A percentile compares a stretch with the other conserved stretches of the same genome.
Evolutionary conservation across 805 yeast genomes (phyloP).

Genomic region (Ogataea pilisensis): DNA sequence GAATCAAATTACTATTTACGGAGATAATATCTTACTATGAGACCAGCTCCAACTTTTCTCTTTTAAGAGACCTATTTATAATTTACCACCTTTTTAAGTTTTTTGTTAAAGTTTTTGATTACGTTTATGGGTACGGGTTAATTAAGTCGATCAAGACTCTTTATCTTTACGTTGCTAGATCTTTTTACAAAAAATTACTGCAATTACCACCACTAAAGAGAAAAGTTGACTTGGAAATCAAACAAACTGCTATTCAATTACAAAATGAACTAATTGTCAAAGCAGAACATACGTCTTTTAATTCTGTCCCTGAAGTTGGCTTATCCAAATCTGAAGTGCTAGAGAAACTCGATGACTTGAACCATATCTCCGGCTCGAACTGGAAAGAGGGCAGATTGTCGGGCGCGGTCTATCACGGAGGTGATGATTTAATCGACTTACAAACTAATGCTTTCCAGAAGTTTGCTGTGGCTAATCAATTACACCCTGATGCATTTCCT

Average conservation of each 20-base stretch:
- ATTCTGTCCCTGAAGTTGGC: slow-evolving; percentile 57
- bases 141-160: slow-evolving; percentile 6
- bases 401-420: slow-evolving; percentile 98
- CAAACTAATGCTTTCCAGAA: slow-evolving; percentile 74
- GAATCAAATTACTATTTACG: neutral
- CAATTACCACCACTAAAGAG: slow-evolving; percentile 36
- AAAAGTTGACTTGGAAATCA: slow-evolving; percentile 60
- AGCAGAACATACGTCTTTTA: slow-evolving; percentile 40
- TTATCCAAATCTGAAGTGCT: slow-evolving; percentile 43
- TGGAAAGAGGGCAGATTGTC: slow-evolving; percentile 87
- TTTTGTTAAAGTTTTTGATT: slow-evolving; percentile 1
- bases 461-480: slow-evolving; percentile 85
- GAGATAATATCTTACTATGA: slow-evolving; percentile 5
- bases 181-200: slow-evolving; percentile 13
- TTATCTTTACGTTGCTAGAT: slow-evolving; percentile 6
- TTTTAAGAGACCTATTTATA: slow-evolving; percentile 9
- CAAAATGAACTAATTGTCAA: slow-evolving; percentile 57
- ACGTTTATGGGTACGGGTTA: slow-evolving; percentile 26
- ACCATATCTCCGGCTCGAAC: slow-evolving; percentile 52
- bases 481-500: slow-evolving; percentile 96
- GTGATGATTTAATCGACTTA: slow-evolving; percentile 64
- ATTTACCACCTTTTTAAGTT: slow-evolving; percentile 7
- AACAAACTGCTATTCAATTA: slow-evolving; percentile 40
- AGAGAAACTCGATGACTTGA: slow-evolving; percentile 46
- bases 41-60: slow-evolving; percentile 4